Evolutionary conservation across 805 yeast species (phyloP), one percentile per base, ranked within the genome.

Genomic region (Ogataea ganodermae): DNA sequence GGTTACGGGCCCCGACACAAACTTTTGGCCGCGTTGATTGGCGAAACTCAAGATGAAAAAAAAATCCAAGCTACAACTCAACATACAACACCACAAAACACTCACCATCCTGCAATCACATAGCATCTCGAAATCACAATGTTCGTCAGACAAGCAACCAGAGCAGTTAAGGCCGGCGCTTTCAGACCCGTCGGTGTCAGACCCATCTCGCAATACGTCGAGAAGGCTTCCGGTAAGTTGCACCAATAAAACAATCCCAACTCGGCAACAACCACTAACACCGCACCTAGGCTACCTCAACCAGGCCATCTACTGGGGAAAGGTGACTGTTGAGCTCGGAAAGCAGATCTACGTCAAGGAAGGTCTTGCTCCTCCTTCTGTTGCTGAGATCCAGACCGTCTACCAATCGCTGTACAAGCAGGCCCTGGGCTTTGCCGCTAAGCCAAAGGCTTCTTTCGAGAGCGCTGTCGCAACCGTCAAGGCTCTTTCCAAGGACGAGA

Each of bases 321-420:
- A 79, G 60, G 81, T 78, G 37, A 67, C 75, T 42, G 75, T 69
- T 49, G 81, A 79, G 63, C 55, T 78, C 37, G 74, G 79, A 51
- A 86, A 86, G 71, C 79, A 81, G 70, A 87, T 94, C 53, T 94
- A 92, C 81, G 73, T 83, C 65, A 86, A 87, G 71, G 99, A 94
- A 75, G 96, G 90, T 55, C 74, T 94, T 60, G 88, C 95, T 52
- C 98, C 98, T 55, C 99, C 99, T 61, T 67, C 89, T 35, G 61
- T 77, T 52, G 78, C 80, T 47, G 89, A 89, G 68, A 77, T 92
- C 75, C 84, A 86, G 74, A 73, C 78, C 56, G 89, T 87, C 35
- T 90, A 86, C 78, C 69, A 77, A 57, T 64, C 72, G 23, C 59
- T 82, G 43, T 76, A 76, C 72, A 70, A 71, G 49, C 72, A 71